Base-by-base conservation (phyloP, 257 asterid genomes). In the Galeopsis tetrahit region DNA sequence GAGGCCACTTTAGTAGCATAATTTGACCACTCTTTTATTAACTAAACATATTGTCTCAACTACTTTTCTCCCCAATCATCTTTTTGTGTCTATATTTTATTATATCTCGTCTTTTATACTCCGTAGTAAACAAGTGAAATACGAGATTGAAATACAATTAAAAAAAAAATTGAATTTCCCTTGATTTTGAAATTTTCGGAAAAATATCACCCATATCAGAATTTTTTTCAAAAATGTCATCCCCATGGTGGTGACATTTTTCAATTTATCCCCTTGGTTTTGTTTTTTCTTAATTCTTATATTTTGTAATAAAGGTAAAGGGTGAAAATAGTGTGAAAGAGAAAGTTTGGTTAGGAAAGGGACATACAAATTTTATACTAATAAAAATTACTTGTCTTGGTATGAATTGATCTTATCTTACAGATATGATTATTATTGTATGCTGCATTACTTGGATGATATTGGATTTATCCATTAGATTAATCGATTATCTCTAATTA, bases 1-100 rank as follows among this genome's bases (percentile, higher is more conserved):
- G 63, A 56, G 74, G 63, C 67, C 61, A 71, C 72, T 75, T 66
- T 66, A 65, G 78, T 77, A 40, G 66, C 72, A 67, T 32, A 46
- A 33, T 14, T 68, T 52, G 68, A 52, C 75, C 31, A 2, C 15
- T 34, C 5, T 68, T 14, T 1, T 6, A 38, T 31, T 9, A 40
- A 13, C 66, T 33, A 62, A 57, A 33, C 44, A 31, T 28, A 40
- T 39, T 40, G 11, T n/a, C 13, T n/a, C 8, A 17, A 8, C 17
- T 40, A n/a, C 52, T 42, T 42, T 56, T 17, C 17, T 4, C 5
- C 58, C 32, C 15, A 28, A 42, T 48, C 59, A 14, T 68, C 3
- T 6, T 10, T 15, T 15, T 33, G 71, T 33, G 42, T 44, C 52
- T 42, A 3, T 42, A 9, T 36, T 40, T 51, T 51, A 15, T 51